Percentiles rank a stretch among this genome's conserved stretches.
These are phyloP conservation scores for Trichoderma asperelloides DNA, from an alignment of 495 filamentous ascomycete species.

Conservation along the genomic window DNA sequence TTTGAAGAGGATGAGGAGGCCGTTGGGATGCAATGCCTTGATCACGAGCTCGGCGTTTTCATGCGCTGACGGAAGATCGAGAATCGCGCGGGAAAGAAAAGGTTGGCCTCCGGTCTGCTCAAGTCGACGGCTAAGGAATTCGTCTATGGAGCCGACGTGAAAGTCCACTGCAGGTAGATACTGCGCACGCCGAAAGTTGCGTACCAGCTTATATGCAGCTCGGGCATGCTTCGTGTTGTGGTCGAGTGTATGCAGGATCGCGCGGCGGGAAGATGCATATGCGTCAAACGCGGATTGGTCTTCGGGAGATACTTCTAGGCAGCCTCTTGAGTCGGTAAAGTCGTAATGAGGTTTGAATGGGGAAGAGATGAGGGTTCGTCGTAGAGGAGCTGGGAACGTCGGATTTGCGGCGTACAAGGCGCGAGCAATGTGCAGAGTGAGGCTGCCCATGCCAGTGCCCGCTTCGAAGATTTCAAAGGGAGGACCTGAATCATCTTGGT, in stretches of 20 bases:
- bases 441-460: slow-evolving; percentile 68
- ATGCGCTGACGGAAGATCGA: slow-evolving; percentile 60
- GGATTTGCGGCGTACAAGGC: slow-evolving; percentile 67
- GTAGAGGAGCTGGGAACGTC: slow-evolving; percentile 14
- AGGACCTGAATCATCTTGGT: slow-evolving; percentile 15
- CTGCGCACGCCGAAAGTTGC: slow-evolving; percentile 58
- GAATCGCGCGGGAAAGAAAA: slow-evolving; percentile 58
- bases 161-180: slow-evolving; percentile 62
- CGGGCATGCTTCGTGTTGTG: slow-evolving; percentile 46
- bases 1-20: slow-evolving; percentile 57
- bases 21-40: slow-evolving; percentile 50
- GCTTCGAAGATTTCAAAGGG: slow-evolving; percentile 68
- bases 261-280: slow-evolving; percentile 47
- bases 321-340: background rate
- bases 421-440: slow-evolving; percentile 65
- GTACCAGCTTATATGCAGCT: slow-evolving; percentile 51
- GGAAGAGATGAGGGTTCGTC: slow-evolving; percentile 14
- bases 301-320: background rate
- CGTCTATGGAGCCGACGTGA: slow-evolving; percentile 53
- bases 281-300: slow-evolving; percentile 6
- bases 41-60: slow-evolving; percentile 26
- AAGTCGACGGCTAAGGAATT: slow-evolving; percentile 51
- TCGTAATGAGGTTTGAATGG: background rate
- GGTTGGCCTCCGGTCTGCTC: slow-evolving; percentile 31
- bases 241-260: slow-evolving; percentile 66